Percentiles rank a stretch among this genome's conserved stretches.
Evolutionary conservation across 192 early-diverging fungal genomes (phyloP).

Genomic region (Rhizophlyctis rosea): DNA sequence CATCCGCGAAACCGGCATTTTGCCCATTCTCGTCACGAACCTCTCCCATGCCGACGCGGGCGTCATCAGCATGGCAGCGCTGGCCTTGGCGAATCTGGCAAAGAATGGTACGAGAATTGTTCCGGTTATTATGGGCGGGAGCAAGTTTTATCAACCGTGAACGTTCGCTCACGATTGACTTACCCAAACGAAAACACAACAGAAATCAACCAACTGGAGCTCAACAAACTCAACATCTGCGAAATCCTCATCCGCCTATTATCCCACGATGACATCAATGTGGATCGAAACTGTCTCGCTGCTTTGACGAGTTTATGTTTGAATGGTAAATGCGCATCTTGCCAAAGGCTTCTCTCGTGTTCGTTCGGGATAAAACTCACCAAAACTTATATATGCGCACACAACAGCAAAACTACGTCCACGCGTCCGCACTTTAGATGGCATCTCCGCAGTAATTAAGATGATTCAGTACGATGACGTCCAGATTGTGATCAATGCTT

Average conservation of each 20-base stretch:
- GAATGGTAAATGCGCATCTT: slow-evolving; percentile 32
- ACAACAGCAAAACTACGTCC: slow-evolving; percentile 38
- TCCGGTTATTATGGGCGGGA: not conserved
- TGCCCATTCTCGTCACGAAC: slow-evolving; percentile 28
- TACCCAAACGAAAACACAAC: not conserved
- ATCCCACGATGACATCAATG: slow-evolving; percentile 42
- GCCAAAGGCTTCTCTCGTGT: not conserved
- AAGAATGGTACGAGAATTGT: slow-evolving; percentile 39
- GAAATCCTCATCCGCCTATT: slow-evolving; percentile 43
- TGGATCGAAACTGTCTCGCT: slow-evolving; percentile 33
- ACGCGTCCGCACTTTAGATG: slow-evolving; percentile 34
- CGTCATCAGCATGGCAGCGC: slow-evolving; percentile 37
- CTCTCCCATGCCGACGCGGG: slow-evolving; percentile 32
- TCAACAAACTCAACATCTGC: slow-evolving; percentile 41
- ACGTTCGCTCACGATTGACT: not conserved
- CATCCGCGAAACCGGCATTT: slow-evolving; percentile 40
- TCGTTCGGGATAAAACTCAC: not conserved
- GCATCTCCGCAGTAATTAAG: slow-evolving; percentile 30
- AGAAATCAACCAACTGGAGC: slow-evolving; percentile 49
- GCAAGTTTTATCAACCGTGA: too few relatives aligned
- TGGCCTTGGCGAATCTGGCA: slow-evolving; percentile 38
- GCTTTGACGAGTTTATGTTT: slow-evolving; percentile 46
- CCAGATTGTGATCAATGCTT: slow-evolving; percentile 41
- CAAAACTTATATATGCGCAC: not conserved
- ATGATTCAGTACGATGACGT: slow-evolving; percentile 40